Percentiles rank a stretch among this genome's conserved stretches.
Conservation (phyloP, 129 eudicot genomes). For the Chrysanthemum makinoi region DNA sequence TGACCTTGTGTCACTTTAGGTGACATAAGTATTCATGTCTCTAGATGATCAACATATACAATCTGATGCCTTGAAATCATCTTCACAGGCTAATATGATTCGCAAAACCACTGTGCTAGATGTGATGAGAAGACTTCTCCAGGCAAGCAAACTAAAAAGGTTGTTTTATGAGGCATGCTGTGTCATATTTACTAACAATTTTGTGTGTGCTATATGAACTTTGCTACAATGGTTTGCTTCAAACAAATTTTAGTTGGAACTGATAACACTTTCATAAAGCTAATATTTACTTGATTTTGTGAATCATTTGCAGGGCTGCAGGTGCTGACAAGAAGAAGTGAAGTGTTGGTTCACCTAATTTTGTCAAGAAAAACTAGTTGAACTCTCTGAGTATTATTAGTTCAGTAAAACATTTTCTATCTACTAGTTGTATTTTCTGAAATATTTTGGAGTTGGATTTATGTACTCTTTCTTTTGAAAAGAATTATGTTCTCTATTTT, state of each 20-base stretch:
- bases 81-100: conserved; percentile 89
- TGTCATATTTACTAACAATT: conserved; percentile 29
- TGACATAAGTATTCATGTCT: background rate
- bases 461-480: conserved; percentile 14
- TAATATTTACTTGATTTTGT: background rate
- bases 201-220: background rate
- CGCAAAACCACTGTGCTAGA: conserved; percentile 98
- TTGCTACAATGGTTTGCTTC: no score
- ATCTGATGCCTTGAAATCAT: conserved; percentile 5
- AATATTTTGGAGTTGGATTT: conserved; percentile 13
- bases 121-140: conserved; percentile 99
- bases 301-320: conserved; percentile 51
- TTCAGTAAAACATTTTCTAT: conserved; percentile 8
- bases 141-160: conserved; percentile 49
- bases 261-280: background rate
- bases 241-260: background rate
- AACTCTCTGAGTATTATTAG: background rate
- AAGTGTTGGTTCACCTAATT: conserved; percentile 24
- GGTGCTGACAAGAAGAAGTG: conserved; percentile 75
- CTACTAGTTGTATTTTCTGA: conserved; percentile 17
- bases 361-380: conserved; percentile 11
- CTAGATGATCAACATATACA: background rate
- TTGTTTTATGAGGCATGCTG: conserved; percentile 9
- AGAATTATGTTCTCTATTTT: background rate
- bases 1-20: background rate